Conservation (phyloP, 2,329 filamentous ascomycete species). For the Monosporascus sp. region DNA sequence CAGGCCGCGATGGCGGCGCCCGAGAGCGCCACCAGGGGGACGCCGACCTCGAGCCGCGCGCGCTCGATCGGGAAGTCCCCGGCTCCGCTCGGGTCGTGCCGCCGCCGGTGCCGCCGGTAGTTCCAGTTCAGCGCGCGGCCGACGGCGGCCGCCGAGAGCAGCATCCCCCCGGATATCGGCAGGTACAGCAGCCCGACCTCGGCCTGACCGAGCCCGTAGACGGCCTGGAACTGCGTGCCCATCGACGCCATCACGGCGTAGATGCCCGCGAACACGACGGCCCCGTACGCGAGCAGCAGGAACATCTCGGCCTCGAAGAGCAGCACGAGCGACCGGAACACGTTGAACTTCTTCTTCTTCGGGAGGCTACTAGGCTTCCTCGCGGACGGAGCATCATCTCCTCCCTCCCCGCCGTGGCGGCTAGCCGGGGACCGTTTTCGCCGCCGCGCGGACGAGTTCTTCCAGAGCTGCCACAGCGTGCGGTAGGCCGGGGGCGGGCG, state of each 20-base stretch:
- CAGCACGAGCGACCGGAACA: constrained; percentile 29
- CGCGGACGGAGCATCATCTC: constrained; percentile 26
- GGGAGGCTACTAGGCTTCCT: constrained; percentile 36
- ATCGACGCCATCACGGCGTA: constrained; percentile 29
- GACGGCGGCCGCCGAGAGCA: constrained; percentile 27
- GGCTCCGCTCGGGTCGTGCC: constrained; percentile 36
- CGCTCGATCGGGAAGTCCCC: constrained; percentile 38
- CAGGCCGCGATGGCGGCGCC: constrained; percentile 50
- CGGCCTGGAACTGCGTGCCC: constrained; percentile 26
- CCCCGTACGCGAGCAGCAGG: constrained; percentile 28
- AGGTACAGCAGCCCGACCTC: constrained; percentile 37
- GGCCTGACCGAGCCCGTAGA: constrained; percentile 51
- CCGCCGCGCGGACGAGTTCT: constrained; percentile 9
- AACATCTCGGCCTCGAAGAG: constrained; percentile 32
- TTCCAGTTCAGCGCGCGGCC: constrained; percentile 56
- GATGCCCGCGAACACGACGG: constrained; percentile 30
- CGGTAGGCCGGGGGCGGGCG: constrained; percentile 26
- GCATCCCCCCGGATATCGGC: constrained; percentile 32
- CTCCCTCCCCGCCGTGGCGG: constrained; percentile 25
- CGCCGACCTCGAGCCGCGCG: constrained; percentile 48
- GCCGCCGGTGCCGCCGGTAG: constrained; percentile 49
- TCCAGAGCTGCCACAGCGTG: constrained; percentile 24
- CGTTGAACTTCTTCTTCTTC: constrained; percentile 30
- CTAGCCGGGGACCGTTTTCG: constrained; percentile 5
- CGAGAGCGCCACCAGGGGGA: constrained; percentile 49